These are phyloP conservation scores for Hemerocallis citrina DNA, from an alignment of 106 monocot genomes.

Conservation along the genomic window DNA sequence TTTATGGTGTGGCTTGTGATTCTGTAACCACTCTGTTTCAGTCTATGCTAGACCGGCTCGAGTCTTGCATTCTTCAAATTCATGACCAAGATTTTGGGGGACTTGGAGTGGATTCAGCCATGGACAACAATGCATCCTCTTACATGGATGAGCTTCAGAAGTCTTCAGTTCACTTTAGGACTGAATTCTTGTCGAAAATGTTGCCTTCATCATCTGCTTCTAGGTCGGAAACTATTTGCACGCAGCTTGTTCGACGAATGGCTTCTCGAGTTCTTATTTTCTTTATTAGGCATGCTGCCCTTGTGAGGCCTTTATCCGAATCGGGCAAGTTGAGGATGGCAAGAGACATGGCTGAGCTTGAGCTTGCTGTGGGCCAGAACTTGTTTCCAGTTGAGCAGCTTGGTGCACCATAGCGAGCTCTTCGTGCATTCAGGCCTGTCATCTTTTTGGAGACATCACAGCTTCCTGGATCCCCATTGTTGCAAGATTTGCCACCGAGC, in stretches of 20 bases:
- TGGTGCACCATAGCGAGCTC: constrained; percentile 75
- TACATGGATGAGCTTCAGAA: constrained; percentile 94
- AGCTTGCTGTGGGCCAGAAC: constrained; percentile 84
- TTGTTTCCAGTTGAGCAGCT: constrained; percentile 94
- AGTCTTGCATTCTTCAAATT: constrained; percentile 68
- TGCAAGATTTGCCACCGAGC: constrained; percentile 64
- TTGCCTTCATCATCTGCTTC: constrained; percentile 55
- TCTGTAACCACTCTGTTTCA: constrained; percentile 78
- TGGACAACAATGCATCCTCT: constrained; percentile 60
- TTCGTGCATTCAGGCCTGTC: constrained; percentile 74
- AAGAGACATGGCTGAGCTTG: constrained; percentile 97
- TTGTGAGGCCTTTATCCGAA: constrained; percentile 89
- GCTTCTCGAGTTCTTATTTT: constrained; percentile 63
- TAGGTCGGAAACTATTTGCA: constrained; percentile 61
- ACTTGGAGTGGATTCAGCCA: constrained; percentile 31
- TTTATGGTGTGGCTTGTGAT: constrained; percentile 78
- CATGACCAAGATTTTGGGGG: constrained; percentile 71
- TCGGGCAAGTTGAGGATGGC: constrained; percentile 90
- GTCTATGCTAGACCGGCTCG: constrained; percentile 79
- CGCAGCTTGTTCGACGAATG: constrained; percentile 63
- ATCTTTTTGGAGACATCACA: constrained; percentile 79
- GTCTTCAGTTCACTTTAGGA: constrained; percentile 50
- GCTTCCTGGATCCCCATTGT: constrained; percentile 50
- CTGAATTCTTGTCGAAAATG: constrained; percentile 77
- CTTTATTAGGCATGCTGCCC: constrained; percentile 82